A percentile compares a stretch with the other conserved stretches of the same genome.
Evolutionary conservation across 495 filamentous ascomycete genomes (phyloP).

Genomic region (Penicillium turbatum): DNA sequence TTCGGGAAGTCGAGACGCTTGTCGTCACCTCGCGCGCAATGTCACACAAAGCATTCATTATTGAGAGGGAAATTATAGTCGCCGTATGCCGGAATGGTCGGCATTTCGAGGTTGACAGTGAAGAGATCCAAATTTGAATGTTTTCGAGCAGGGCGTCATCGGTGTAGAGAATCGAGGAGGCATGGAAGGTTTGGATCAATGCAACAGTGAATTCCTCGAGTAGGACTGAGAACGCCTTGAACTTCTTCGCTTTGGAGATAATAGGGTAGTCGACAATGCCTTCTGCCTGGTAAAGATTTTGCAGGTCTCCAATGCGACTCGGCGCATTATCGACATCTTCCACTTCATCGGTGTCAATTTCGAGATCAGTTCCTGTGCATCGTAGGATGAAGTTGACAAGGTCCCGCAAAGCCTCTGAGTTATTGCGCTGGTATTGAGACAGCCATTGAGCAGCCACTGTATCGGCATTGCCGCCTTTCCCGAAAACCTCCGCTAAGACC

Average conservation of each 20-base stretch:
- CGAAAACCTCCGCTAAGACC: conserved; percentile 70
- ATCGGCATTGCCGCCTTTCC: conserved; percentile 61
- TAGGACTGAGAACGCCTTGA: conserved; percentile 65
- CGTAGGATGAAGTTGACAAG: conserved; percentile 85
- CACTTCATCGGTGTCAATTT: conserved; percentile 72
- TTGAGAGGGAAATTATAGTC: conserved; percentile 71
- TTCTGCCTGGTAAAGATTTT: conserved; percentile 74
- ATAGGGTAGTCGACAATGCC: conserved; percentile 89
- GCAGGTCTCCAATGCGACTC: conserved; percentile 66
- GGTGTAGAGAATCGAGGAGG: conserved; percentile 68
- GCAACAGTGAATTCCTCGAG: conserved; percentile 74
- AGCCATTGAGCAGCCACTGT: conserved; percentile 81
- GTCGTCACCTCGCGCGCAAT: conserved; percentile 60
- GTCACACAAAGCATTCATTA: conserved; percentile 65
- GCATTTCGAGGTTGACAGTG: conserved; percentile 76
- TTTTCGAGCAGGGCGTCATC: conserved; percentile 76
- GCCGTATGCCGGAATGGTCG: conserved; percentile 92
- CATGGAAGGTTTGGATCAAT: conserved; percentile 68
- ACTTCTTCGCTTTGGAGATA: conserved; percentile 69
- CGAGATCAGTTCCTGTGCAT: conserved; percentile 72
- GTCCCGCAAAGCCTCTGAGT: conserved; percentile 66
- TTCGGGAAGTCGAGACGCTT: conserved; percentile 66
- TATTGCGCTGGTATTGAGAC: conserved; percentile 62
- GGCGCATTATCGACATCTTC: conserved; percentile 78
- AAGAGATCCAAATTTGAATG: conserved; percentile 75